Percentiles rank a stretch among this genome's conserved stretches.
Conservation (phyloP, 2,329 filamentous ascomycete genomes). For the Akanthomyces lecanii region DNA sequence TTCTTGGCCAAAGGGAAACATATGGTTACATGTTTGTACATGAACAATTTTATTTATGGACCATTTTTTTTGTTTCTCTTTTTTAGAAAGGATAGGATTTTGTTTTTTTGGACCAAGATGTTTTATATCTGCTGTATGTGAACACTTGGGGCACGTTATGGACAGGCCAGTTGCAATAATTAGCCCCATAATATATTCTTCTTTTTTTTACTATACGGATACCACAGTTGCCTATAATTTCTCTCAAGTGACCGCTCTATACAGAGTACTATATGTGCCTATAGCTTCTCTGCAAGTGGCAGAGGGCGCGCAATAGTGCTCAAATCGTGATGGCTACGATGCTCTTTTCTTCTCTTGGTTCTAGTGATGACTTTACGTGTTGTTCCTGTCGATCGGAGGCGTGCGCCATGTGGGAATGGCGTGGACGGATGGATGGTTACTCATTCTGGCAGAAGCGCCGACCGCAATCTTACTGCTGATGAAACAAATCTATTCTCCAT, state of each 20-base stretch:
- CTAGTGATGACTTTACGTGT: not conserved
- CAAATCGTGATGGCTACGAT: too few relatives aligned
- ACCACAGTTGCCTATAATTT: not conserved
- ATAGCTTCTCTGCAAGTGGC: too few relatives aligned
- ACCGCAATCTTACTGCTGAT: not conserved
- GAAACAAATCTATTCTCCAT: not conserved
- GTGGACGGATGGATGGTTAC: not conserved
- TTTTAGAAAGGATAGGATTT: conserved; percentile 2
- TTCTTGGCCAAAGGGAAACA: not conserved
- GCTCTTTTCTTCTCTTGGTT: too few relatives aligned
- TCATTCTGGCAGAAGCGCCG: not conserved
- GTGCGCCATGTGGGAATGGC: not conserved
- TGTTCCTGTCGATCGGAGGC: not conserved
- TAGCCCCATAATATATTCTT: conserved; percentile 11
- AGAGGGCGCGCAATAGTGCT: not conserved
- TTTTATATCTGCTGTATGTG: conserved; percentile 4
- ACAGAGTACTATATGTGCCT: too few relatives aligned
- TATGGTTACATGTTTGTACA: conserved; percentile 2
- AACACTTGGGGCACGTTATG: not conserved
- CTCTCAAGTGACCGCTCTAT: too few relatives aligned
- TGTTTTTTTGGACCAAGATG: not conserved
- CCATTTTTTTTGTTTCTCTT: not conserved
- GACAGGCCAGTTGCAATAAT: conserved; percentile 8
- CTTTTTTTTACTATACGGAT: not conserved
- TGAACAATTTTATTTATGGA: not conserved